phyloP scores from a whole-genome alignment of 1,284 basidiomycete species.

The Sporisorium reilianum region DNA sequence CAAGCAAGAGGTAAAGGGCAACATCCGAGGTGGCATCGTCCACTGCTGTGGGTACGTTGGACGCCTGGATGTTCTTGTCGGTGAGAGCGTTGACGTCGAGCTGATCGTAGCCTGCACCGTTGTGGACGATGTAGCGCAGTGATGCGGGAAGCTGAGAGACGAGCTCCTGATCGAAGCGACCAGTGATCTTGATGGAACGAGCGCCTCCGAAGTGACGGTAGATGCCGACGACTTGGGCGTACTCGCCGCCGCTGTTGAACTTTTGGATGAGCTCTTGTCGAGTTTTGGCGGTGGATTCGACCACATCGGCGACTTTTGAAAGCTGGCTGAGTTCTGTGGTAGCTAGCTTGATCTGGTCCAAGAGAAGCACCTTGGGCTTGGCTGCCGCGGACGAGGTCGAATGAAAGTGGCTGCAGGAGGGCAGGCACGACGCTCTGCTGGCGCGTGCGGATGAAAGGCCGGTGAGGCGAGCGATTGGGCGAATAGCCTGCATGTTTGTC shows the following conservation, averaged over 20 bases:
- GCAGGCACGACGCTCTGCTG: background rate
- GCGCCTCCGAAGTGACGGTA: slow-evolving; percentile 78
- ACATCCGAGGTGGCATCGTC: slow-evolving; percentile 64
- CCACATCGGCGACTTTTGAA: slow-evolving; percentile 31
- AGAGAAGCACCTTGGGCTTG: slow-evolving; percentile 56
- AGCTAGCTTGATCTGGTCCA: slow-evolving; percentile 60
- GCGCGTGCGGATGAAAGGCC: background rate
- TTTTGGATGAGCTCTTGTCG: slow-evolving; percentile 50
- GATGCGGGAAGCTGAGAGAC: slow-evolving; percentile 46
- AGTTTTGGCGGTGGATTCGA: slow-evolving; percentile 35
- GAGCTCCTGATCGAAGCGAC: slow-evolving; percentile 59
- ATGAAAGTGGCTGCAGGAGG: slow-evolving; percentile 12
- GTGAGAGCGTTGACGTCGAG: slow-evolving; percentile 56
- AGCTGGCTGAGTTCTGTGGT: slow-evolving; percentile 50
- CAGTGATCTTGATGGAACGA: slow-evolving; percentile 54
- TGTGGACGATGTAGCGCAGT: slow-evolving; percentile 61
- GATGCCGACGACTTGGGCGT: slow-evolving; percentile 80
- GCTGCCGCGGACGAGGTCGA: slow-evolving; percentile 7
- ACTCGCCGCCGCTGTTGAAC: slow-evolving; percentile 69
- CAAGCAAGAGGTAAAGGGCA: slow-evolving; percentile 61
- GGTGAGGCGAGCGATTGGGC: slow-evolving; percentile 1
- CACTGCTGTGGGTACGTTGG: slow-evolving; percentile 63
- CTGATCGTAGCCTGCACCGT: slow-evolving; percentile 66
- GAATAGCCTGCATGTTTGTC: slow-evolving; percentile 5
- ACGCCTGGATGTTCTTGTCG: slow-evolving; percentile 47